phyloP scores from a whole-genome alignment of 163 green algal genomes.

The Coccomyxa subellipsoidea region DNA sequence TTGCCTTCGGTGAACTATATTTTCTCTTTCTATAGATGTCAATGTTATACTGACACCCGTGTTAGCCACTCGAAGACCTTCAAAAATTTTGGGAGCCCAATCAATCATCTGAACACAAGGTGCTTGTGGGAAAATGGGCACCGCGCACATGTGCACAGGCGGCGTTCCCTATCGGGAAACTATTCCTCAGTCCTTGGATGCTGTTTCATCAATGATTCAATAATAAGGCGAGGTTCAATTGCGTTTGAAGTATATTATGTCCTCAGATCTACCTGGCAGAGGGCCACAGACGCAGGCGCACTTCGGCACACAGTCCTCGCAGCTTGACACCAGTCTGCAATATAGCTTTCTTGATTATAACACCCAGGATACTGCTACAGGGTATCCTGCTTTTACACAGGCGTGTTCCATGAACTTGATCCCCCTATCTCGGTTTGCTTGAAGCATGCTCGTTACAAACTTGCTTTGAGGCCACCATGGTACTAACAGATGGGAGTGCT shows the following conservation, averaged over 20 bases:
- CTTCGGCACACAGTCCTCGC: background rate
- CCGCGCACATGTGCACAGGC: too few species aligned
- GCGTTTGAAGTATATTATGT: background rate
- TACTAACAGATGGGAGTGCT: background rate
- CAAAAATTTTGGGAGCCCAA: too few species aligned
- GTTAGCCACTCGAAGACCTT: too few species aligned
- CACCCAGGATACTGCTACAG: background rate
- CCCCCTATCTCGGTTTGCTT: background rate
- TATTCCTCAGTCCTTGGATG: too few species aligned
- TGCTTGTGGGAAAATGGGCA: too few species aligned
- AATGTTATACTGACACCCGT: too few species aligned
- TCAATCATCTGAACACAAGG: too few species aligned
- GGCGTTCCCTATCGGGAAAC: too few species aligned
- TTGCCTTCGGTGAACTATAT: too few species aligned
- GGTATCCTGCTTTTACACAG: background rate
- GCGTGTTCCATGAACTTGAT: background rate
- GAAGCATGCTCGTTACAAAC: background rate
- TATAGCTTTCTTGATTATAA: conserved; percentile 8
- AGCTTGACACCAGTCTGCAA: background rate
- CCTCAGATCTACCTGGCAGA: background rate
- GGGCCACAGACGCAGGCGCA: background rate
- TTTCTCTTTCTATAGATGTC: too few species aligned
- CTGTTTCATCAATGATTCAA: too few species aligned
- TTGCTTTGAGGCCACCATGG: background rate
- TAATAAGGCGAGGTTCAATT: too few species aligned